These are phyloP conservation scores for Phoenix dactylifera DNA, from an alignment of 176 grass and related monocot species.

Conservation along the genomic window DNA sequence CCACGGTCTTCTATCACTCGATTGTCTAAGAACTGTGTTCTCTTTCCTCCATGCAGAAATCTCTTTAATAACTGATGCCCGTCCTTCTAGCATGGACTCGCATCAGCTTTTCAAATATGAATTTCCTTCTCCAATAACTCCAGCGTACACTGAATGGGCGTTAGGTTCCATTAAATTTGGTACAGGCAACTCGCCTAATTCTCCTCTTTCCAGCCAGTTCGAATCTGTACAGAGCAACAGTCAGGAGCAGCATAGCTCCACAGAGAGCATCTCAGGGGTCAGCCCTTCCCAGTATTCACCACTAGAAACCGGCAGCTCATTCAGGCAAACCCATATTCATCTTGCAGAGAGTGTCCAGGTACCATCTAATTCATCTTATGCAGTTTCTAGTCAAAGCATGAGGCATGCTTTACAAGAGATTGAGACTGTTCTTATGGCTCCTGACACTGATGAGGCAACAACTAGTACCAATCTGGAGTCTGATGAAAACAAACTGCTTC, in stretches of 20 bases:
- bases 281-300: conserved; percentile 40
- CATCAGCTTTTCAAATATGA: conserved; percentile 66
- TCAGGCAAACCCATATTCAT: conserved; percentile 32
- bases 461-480: conserved; percentile 34
- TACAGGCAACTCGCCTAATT: conserved; percentile 53
- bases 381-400: conserved; percentile 63
- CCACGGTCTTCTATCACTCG: conserved; percentile 13
- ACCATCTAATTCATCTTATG: conserved; percentile 34
- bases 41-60: conserved; percentile 28
- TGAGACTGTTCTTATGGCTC: conserved; percentile 92
- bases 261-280: conserved; percentile 46
- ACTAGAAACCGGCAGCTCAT: conserved; percentile 56
- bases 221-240: conserved; percentile 51
- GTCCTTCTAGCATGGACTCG: conserved; percentile 75
- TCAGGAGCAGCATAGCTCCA: conserved; percentile 51
- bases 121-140: conserved; percentile 39
- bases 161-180: conserved; percentile 41
- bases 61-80: conserved; percentile 42
- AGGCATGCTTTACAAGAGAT: conserved; percentile 72
- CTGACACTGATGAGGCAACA: conserved; percentile 54
- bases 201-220: conserved; percentile 52
- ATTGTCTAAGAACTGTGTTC: no score
- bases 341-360: conserved; percentile 26
- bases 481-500: conserved; percentile 43
- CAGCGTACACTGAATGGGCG: conserved; percentile 33